A percentile compares a stretch with the other conserved stretches of the same genome.
phyloP scores from a whole-genome alignment of 2,329 filamentous ascomycete species.

The Penicillium sp. region DNA sequence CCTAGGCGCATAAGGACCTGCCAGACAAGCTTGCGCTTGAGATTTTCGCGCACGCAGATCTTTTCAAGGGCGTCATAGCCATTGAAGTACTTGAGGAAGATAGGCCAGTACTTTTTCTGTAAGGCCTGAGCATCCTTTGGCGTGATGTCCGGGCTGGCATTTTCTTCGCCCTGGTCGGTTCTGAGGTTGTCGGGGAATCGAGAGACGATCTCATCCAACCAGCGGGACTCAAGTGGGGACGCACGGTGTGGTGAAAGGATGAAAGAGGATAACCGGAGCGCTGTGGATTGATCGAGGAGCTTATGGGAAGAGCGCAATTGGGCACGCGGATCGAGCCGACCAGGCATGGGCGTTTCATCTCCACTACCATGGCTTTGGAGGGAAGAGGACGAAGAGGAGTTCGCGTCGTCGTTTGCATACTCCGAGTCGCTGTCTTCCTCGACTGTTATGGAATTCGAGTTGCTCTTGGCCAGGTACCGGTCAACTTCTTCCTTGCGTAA shows the following conservation, averaged over 20 bases:
- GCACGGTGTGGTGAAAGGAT: constrained; percentile 78
- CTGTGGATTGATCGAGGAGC: constrained; percentile 34
- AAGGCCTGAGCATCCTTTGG: constrained; percentile 27
- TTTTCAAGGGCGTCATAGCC: constrained; percentile 81
- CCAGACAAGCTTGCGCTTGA: constrained; percentile 71
- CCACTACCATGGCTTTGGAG: constrained; percentile 41
- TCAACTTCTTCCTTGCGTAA: constrained; percentile 65
- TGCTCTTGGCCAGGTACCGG: constrained; percentile 34
- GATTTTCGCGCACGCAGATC: constrained; percentile 77
- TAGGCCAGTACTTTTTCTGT: constrained; percentile 66
- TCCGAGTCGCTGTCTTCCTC: constrained; percentile 16
- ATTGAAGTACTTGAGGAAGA: constrained; percentile 82
- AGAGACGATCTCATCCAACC: constrained; percentile 52
- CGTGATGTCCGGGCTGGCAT: constrained; percentile 18
- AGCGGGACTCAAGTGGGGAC: constrained; percentile 73
- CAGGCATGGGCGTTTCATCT: constrained; percentile 39
- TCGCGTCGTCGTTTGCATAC: constrained; percentile 27
- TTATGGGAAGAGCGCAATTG: constrained; percentile 34
- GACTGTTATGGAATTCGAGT: constrained; percentile 27
- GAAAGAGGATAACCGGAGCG: constrained; percentile 57
- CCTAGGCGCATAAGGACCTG: constrained; percentile 63
- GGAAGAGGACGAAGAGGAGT: constrained; percentile 41
- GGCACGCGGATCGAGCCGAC: constrained; percentile 26
- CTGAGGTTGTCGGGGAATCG: constrained; percentile 34
- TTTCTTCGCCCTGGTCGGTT: constrained; percentile 5